phyloP scores from a whole-genome alignment of 1,284 basidiomycete genomes.

The Pseudozyma sp. region DNA sequence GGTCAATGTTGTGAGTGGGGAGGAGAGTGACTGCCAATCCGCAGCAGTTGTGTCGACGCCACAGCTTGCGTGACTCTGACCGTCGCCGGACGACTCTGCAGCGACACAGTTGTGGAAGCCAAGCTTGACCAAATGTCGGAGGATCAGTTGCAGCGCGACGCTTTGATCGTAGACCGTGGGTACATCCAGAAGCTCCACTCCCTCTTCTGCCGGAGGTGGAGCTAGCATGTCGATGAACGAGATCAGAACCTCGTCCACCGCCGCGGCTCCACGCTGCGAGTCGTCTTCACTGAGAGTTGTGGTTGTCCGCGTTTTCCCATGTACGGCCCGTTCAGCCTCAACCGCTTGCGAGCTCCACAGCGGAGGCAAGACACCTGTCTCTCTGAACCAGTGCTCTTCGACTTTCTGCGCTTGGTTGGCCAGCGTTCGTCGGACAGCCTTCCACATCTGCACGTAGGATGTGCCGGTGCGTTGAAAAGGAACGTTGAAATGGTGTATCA shows the following conservation, averaged over 20 bases:
- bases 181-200: background rate
- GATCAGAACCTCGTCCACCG: conserved; percentile 11
- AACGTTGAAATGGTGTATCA: conserved; percentile 45
- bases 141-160: conserved; percentile 26
- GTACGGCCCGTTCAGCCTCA: background rate
- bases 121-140: conserved; percentile 26
- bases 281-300: background rate
- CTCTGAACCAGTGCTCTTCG: conserved; percentile 47
- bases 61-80: conserved; percentile 27
- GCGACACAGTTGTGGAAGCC: conserved; percentile 10
- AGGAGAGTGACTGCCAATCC: conserved; percentile 5
- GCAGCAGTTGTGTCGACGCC: background rate
- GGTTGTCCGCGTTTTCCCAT: background rate
- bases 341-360: conserved; percentile 18
- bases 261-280: background rate
- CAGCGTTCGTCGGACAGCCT: conserved; percentile 12
- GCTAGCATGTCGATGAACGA: conserved; percentile 40
- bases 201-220: background rate
- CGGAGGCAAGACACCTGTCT: conserved; percentile 34
- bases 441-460: conserved; percentile 38
- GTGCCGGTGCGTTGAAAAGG: conserved; percentile 20
- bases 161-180: conserved; percentile 9
- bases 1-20: conserved; percentile 5
- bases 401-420: conserved; percentile 37
- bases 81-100: conserved; percentile 3